Conservation (phyloP, 805 yeast species). For the Pichia insulana region DNA sequence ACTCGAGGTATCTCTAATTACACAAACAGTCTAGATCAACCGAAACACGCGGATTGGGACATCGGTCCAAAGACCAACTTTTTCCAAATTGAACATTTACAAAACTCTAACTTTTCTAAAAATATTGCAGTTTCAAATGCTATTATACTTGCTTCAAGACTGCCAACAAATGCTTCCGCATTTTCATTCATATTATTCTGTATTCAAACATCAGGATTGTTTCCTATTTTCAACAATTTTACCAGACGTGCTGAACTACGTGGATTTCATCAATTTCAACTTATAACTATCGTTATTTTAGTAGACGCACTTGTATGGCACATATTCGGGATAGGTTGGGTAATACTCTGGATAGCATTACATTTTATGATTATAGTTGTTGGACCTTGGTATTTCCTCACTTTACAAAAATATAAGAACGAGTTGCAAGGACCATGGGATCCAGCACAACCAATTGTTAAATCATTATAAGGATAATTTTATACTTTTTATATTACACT, state of each 20-base stretch:
- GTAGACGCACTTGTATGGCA: constrained; percentile 28
- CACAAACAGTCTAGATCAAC: not conserved
- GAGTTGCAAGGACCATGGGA: constrained; percentile 94
- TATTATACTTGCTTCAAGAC: constrained; percentile 83
- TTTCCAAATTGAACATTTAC: not conserved
- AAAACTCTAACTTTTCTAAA: constrained; percentile 57
- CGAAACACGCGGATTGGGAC: too few species aligned
- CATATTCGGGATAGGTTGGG: constrained; percentile 33
- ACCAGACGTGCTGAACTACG: constrained; percentile 35
- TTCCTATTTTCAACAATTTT: constrained; percentile 63
- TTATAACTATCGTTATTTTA: constrained; percentile 21
- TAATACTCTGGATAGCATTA: constrained; percentile 42
- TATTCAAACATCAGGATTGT: constrained; percentile 59
- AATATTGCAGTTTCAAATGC: constrained; percentile 80
- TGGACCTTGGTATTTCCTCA: constrained; percentile 64
- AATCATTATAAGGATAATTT: constrained; percentile 23
- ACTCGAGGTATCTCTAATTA: not conserved
- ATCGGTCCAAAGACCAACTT: not conserved
- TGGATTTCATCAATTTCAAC: constrained; percentile 27
- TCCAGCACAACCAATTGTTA: constrained; percentile 64
- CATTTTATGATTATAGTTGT: constrained; percentile 42
- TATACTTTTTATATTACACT: not conserved
- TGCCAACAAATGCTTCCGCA: constrained; percentile 63
- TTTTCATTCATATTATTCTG: constrained; percentile 75
- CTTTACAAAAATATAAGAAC: constrained; percentile 69